Conservation (phyloP, 2,329 filamentous ascomycete genomes). For the Sporothrix schenckii region DNA sequence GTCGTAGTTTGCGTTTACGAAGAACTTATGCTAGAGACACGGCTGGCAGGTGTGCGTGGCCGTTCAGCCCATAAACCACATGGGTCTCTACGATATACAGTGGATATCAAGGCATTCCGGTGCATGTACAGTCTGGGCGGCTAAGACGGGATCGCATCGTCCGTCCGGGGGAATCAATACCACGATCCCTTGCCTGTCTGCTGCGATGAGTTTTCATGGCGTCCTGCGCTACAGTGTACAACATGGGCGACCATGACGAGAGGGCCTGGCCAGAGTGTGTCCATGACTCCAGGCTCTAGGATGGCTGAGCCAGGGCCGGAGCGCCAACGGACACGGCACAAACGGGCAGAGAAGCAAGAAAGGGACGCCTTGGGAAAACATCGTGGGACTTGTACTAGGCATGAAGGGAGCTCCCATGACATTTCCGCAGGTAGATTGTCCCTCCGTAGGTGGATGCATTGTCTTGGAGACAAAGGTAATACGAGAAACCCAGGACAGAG, state of each 20-base stretch:
- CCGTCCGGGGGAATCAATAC: not conserved
- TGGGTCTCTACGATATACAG: not conserved
- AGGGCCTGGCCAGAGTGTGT: not conserved
- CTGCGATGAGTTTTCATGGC: conserved; percentile 4
- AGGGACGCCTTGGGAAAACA: not conserved
- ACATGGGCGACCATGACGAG: too few species aligned
- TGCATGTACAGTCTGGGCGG: conserved; percentile 11
- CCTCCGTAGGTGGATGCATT: not conserved
- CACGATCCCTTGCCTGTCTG: not conserved
- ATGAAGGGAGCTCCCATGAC: conserved; percentile 10
- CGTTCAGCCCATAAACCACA: not conserved
- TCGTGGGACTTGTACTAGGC: not conserved
- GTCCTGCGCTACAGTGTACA: not conserved
- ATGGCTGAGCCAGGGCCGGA: conserved; percentile 19
- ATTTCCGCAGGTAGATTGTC: not conserved
- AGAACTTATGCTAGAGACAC: not conserved
- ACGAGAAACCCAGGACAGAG: not conserved
- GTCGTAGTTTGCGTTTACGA: not conserved
- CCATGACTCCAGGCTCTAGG: not conserved
- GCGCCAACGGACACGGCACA: conserved; percentile 12
- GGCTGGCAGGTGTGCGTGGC: not conserved
- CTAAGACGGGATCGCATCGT: not conserved
- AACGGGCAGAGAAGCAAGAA: conserved; percentile 1
- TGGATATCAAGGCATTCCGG: not conserved
- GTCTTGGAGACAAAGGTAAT: not conserved